A percentile compares a stretch with the other conserved stretches of the same genome.
Conservation (phyloP, 2,329 filamentous ascomycete genomes). For the Zymoseptoria pseudotritici region DNA sequence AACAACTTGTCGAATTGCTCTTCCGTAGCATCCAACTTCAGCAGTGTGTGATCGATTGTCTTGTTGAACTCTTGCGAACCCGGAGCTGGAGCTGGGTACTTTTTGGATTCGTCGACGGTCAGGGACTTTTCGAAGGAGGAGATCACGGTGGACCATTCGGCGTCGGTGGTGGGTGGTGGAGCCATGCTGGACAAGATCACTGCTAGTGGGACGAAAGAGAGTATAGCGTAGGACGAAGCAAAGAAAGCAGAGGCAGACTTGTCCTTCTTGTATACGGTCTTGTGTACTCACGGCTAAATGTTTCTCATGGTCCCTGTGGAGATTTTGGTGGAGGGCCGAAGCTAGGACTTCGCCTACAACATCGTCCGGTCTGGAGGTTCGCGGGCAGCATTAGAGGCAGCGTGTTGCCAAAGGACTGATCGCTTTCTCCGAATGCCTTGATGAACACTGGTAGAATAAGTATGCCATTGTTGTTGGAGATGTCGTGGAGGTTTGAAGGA, state of each 20-base stretch:
- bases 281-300: not conserved
- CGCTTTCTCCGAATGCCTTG: not conserved
- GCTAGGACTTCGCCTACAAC: not conserved
- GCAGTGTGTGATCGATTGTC: constrained; percentile 43
- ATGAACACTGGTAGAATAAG: not conserved
- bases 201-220: not conserved
- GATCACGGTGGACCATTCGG: not conserved
- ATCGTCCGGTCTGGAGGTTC: not conserved
- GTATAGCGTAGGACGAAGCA: not conserved
- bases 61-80: constrained; percentile 18
- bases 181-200: not conserved
- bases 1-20: constrained; percentile 48
- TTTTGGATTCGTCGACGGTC: not conserved
- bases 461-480: not conserved
- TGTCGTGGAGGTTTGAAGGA: not conserved
- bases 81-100: not conserved
- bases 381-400: not conserved
- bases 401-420: not conserved
- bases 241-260: not conserved
- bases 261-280: not conserved
- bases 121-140: not conserved
- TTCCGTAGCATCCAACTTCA: constrained; percentile 42
- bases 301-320: not conserved
- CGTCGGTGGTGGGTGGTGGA: not conserved
- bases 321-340: not conserved